Percentiles rank a stretch among this genome's conserved stretches.
These are phyloP conservation scores for Phyllosticta citrichinensis DNA, from an alignment of 2,329 filamentous ascomycete species.

Conservation along the genomic window DNA sequence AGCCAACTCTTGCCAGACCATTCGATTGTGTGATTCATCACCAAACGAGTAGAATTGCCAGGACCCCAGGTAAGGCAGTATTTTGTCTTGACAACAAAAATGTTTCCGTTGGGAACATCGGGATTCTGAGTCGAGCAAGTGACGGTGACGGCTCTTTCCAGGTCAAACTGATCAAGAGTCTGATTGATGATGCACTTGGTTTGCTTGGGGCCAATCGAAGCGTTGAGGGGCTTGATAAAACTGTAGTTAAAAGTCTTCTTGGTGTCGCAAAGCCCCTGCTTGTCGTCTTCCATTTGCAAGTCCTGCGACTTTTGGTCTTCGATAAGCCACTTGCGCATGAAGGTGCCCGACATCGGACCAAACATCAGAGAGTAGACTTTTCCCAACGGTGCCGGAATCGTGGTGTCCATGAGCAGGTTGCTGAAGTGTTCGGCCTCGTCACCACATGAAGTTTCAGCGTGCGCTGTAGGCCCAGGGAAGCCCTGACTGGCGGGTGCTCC, in stretches of 20 bases:
- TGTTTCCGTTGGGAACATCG: conserved; percentile 87
- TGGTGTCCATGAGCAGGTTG: conserved; percentile 73
- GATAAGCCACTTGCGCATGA: conserved; percentile 78
- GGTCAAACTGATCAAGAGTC: conserved; percentile 70
- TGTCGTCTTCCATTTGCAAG: conserved; percentile 73
- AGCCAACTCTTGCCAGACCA: conserved; percentile 99
- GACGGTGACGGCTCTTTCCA: conserved; percentile 80
- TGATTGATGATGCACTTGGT: conserved; percentile 90
- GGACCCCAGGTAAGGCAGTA: conserved; percentile 93
- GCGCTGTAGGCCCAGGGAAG: conserved; percentile 75
- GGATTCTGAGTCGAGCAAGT: conserved; percentile 78
- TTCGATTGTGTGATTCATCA: conserved; percentile 84
- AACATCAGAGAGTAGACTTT: conserved; percentile 87
- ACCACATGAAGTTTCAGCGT: conserved; percentile 75
- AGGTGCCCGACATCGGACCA: conserved; percentile 65
- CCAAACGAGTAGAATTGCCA: conserved; percentile 71
- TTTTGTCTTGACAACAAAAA: conserved; percentile 85
- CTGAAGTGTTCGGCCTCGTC: conserved; percentile 75
- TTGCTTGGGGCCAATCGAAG: conserved; percentile 78
- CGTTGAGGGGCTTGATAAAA: conserved; percentile 85
- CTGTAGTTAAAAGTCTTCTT: conserved; percentile 65
- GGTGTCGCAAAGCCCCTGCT: conserved; percentile 65
- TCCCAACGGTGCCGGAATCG: conserved; percentile 76
- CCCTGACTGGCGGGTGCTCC: conserved; percentile 43
- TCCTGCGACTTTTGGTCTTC: conserved; percentile 84